phyloP scores from a whole-genome alignment of 495 filamentous ascomycete species.

The Xylaria flabelliformis region DNA sequence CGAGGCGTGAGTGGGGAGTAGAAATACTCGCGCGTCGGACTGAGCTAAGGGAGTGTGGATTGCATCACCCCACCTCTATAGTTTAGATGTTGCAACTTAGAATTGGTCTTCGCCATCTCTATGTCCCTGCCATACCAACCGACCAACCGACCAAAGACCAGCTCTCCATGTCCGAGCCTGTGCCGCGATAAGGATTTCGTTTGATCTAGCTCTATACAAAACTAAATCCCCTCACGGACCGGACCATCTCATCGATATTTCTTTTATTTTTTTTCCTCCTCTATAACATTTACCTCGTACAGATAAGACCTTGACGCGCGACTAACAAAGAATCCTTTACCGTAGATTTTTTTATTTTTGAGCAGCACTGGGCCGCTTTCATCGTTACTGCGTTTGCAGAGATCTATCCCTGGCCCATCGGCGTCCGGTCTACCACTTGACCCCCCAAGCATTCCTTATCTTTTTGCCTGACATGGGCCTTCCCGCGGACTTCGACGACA shows the following conservation, averaged over 20 bases:
- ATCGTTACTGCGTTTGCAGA: not conserved
- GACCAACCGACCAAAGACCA: not conserved
- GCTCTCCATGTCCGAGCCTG: not conserved
- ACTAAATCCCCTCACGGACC: not conserved
- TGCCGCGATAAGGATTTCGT: not conserved
- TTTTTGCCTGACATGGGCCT: conserved; percentile 65
- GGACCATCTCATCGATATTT: not conserved
- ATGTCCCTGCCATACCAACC: not conserved
- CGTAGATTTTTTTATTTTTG: not conserved
- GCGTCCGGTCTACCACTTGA: conserved; percentile 20
- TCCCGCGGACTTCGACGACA: conserved; percentile 63
- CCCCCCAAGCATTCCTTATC: conserved; percentile 12
- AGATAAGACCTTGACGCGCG: not conserved
- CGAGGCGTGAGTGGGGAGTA: conserved; percentile 10
- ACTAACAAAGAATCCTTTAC: not conserved
- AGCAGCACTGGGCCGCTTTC: conserved; percentile 23
- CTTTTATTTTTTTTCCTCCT: not conserved
- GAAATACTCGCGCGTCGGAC: conserved; percentile 6
- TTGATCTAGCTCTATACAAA: not conserved
- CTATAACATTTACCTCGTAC: not conserved
- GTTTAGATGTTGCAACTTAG: not conserved
- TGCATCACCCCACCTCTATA: conserved; percentile 19
- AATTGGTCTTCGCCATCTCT: conserved; percentile 4
- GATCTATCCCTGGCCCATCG: conserved; percentile 9
- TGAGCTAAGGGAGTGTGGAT: not conserved